A percentile compares a stretch with the other conserved stretches of the same genome.
phyloP scores from a whole-genome alignment of 768 basidiomycete species.

The Leccinum aurantiacum region DNA sequence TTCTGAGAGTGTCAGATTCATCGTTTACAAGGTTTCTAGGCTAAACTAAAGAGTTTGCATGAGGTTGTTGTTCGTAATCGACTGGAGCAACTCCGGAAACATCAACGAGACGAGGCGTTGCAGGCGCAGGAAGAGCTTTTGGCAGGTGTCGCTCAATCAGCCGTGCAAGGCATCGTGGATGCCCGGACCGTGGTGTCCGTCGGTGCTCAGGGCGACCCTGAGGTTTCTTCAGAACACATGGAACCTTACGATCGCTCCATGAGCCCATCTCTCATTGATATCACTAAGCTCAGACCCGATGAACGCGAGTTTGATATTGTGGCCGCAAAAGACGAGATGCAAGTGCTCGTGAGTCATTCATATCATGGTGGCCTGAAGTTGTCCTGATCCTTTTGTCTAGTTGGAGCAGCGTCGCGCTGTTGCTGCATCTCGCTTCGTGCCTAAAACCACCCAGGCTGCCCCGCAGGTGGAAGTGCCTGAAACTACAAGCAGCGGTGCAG shows the following conservation, averaged over 20 bases:
- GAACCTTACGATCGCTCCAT: conserved; percentile 84
- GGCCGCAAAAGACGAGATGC: conserved; percentile 62
- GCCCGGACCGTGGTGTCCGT: conserved; percentile 37
- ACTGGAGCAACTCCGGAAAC: conserved; percentile 91
- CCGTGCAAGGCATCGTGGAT: conserved; percentile 44
- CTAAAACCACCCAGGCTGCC: conserved; percentile 65
- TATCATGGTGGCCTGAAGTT: conserved; percentile 2
- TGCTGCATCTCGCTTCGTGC: conserved; percentile 84
- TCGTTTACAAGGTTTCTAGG: conserved; percentile 44
- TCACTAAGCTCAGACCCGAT: conserved; percentile 66
- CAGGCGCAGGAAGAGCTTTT: conserved; percentile 90
- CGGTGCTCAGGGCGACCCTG: conserved; percentile 35
- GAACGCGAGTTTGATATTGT: conserved; percentile 82
- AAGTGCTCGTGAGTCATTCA: conserved; percentile 52
- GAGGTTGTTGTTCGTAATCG: conserved; percentile 97
- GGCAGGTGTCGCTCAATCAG: conserved; percentile 70
- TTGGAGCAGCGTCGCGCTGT: conserved; percentile 78
- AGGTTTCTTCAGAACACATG: conserved; percentile 51
- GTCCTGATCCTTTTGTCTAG: conserved; percentile 31
- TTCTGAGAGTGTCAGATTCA: background rate
- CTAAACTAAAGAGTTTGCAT: conserved; percentile 88
- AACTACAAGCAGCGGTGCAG: conserved; percentile 59
- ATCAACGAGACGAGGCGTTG: conserved; percentile 93
- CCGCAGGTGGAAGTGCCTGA: conserved; percentile 59
- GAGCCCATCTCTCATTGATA: conserved; percentile 79